Base-by-base conservation (phyloP, 331 rosid species). In the Cydonia oblonga region DNA sequence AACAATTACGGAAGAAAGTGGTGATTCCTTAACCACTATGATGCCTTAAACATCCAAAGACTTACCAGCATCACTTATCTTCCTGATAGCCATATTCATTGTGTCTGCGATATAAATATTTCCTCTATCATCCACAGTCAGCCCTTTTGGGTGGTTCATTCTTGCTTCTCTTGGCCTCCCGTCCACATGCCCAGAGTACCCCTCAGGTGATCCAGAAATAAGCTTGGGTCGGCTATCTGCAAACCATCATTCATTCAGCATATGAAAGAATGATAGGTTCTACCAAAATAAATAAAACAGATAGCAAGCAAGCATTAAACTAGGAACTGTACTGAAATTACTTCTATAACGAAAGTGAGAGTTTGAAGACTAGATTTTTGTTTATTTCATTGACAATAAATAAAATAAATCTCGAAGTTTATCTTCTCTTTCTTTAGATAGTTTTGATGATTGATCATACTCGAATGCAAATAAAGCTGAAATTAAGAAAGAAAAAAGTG, bases 31-130 rank as follows among this genome's bases (percentile, higher is more conserved):
- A 74, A 64, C 52, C 56, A 44, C 28, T 16, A 33, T 19, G 68
- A 72, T 46, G 28, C 63, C 57, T 61, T 29, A 46, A 71, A 56
- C 9, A 72, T 72, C 54, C 1, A 10, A 32, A 33, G 62, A 63
- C 66, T 38, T 73, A 91, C 99, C 99, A 62, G 88, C 81, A 44
- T 95, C 93, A 81, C 86, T 82, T 83, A 95, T 91, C 81, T 95
- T 95, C 83, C 99, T 85, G 73, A 95, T 90, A 75, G 93, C 99
- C 96, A 89, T 89, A 78, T 95, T 95, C 88, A 88, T 75, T 28
- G 99, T 88, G 85, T 95, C 99, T 42, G 99, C 99, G 73, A 95
- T 78, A 79, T 95, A 95, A 76, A 95, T 77, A 69, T 95, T 95
- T 66, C 99, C 99, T 35, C 81, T 81, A 62, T 81, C 96, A 82